Evolutionary conservation across 176 grass and related monocot species (phyloP).

Genomic region (Zea luxurians): DNA sequence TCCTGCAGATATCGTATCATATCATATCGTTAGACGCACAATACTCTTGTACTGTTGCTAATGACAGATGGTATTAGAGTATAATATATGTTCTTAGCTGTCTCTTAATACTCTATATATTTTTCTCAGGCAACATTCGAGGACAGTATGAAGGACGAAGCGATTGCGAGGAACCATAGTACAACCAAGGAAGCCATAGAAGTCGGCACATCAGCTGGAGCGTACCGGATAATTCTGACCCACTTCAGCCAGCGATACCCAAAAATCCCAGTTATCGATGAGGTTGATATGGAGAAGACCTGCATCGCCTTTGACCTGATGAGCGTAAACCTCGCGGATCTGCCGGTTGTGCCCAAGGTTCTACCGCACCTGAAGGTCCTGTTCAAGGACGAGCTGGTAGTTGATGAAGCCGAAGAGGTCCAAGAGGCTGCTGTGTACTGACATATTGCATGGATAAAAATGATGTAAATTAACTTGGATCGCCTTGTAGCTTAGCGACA

Average conservation of each 20-base stretch:
- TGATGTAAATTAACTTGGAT: constrained; percentile 21
- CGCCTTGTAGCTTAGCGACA: neutral
- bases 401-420: constrained; percentile 62
- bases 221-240: constrained; percentile 78
- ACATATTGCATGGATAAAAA: neutral
- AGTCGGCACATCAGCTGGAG: constrained; percentile 73
- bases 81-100: constrained; percentile 13
- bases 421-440: constrained; percentile 61
- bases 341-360: constrained; percentile 73
- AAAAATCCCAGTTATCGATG: constrained; percentile 83
- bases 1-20: constrained; percentile 28
- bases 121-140: constrained; percentile 87
- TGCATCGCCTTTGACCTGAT: constrained; percentile 90
- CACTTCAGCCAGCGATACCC: constrained; percentile 98
- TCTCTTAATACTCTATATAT: neutral
- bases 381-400: constrained; percentile 65
- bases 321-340: constrained; percentile 72
- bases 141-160: constrained; percentile 89
- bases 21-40: constrained; percentile 24
- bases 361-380: constrained; percentile 76
- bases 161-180: constrained; percentile 80
- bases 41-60: constrained; percentile 2
- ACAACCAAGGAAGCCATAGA: constrained; percentile 90
- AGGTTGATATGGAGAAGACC: constrained; percentile 71
- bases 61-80: neutral